Evolutionary conservation across 495 filamentous ascomycete genomes (phyloP).

Genomic region (Penicillium cataractarum): DNA sequence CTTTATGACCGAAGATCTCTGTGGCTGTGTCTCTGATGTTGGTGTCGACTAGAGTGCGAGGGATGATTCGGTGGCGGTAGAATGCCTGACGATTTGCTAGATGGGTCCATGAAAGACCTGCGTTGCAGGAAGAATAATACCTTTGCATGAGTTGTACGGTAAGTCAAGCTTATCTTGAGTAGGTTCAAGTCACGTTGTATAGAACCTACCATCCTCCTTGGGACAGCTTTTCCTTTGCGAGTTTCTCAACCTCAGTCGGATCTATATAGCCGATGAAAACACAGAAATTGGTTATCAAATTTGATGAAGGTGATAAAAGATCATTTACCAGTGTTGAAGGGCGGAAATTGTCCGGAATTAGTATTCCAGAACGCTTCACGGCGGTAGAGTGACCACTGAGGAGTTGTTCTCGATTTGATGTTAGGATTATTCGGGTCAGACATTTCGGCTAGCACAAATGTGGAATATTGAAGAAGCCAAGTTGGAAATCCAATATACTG

Average conservation of each 20-base stretch:
- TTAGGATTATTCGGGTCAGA: slow-evolving; percentile 20
- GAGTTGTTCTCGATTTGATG: slow-evolving; percentile 16
- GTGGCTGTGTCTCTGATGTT: slow-evolving; percentile 59
- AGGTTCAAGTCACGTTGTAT: background rate
- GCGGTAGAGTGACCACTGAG: slow-evolving; percentile 22
- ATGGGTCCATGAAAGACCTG: slow-evolving; percentile 66
- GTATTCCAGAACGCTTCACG: slow-evolving; percentile 24
- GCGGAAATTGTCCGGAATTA: slow-evolving; percentile 14
- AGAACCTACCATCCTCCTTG: slow-evolving; percentile 24
- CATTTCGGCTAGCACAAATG: background rate
- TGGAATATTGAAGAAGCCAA: background rate
- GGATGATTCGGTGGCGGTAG: slow-evolving; percentile 68
- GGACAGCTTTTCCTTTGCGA: slow-evolving; percentile 17
- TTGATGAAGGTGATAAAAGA: background rate
- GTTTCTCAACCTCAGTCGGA: slow-evolving; percentile 15
- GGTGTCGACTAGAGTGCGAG: slow-evolving; percentile 64
- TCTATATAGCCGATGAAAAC: background rate
- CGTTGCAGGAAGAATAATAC: slow-evolving; percentile 69
- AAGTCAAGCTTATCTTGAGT: background rate
- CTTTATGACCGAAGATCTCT: slow-evolving; percentile 63
- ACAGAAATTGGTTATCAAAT: background rate
- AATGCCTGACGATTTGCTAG: slow-evolving; percentile 70
- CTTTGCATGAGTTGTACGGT: slow-evolving; percentile 9
- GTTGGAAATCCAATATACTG: background rate
- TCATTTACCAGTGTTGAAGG: slow-evolving; percentile 17